Evolutionary conservation across 805 yeast genomes (phyloP).

Genomic region (Sungouiozyma ichnusensis): DNA sequence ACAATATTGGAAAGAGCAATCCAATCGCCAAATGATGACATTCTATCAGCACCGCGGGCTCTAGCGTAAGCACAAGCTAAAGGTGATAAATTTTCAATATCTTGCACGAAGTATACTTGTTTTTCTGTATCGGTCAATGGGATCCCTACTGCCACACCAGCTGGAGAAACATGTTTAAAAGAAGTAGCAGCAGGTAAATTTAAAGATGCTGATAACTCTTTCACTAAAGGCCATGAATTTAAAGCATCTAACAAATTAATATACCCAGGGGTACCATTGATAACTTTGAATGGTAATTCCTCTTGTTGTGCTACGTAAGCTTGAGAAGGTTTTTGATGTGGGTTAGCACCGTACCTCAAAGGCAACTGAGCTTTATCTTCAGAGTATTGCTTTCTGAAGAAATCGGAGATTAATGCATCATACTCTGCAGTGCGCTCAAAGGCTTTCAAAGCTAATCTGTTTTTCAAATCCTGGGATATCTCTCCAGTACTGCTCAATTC

Average conservation of each 20-base stretch:
- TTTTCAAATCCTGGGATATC: conserved; percentile 62
- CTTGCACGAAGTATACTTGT: conserved; percentile 89
- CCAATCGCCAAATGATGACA: conserved; percentile 98
- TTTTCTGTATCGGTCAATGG: conserved; percentile 87
- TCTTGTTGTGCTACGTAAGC: conserved; percentile 81
- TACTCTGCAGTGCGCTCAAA: conserved; percentile 98
- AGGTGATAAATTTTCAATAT: conserved; percentile 90
- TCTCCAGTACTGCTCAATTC: conserved; percentile 64
- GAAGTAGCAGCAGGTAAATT: conserved; percentile 98
- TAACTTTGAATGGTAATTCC: conserved; percentile 84
- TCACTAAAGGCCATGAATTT: conserved; percentile 97
- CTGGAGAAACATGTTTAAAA: conserved; percentile 97
- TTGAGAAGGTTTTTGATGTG: conserved; percentile 99
- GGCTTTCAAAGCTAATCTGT: conserved; percentile 86
- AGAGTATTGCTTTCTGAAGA: conserved; percentile 93
- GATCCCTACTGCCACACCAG: conserved; percentile 96
- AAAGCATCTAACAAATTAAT: conserved; percentile 93
- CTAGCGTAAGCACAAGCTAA: conserved; percentile 97
- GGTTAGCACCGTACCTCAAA: conserved; percentile 96
- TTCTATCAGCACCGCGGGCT: conserved; percentile 99
- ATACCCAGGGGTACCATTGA: conserved; percentile 94
- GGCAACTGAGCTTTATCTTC: conserved; percentile 86
- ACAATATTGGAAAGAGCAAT: conserved; percentile 95
- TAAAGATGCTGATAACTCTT: conserved; percentile 88
- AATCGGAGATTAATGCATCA: conserved; percentile 91